Evolutionary conservation across 192 early-diverging fungal species (phyloP), one percentile per base, ranked within the genome.

Genomic region (Coemansia sp.): DNA sequence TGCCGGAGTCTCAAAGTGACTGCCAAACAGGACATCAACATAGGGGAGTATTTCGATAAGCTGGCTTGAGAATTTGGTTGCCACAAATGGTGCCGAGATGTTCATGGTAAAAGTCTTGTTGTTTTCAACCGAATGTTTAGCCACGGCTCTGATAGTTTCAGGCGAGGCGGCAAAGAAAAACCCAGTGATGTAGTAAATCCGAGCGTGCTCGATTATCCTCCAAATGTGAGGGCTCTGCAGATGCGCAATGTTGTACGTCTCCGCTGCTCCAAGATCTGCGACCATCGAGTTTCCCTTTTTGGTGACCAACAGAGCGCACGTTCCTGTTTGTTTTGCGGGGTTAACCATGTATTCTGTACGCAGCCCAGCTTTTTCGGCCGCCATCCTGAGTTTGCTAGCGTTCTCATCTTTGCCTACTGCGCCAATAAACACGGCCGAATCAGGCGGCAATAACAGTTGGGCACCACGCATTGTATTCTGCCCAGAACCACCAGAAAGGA

Each of bases 301-400:
- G 66, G 94, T 96, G 74, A 99, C 90, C 66, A 97, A 78, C 55
- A 93, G 92, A 66, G 93, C 97, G 73, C 97, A 99, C 51, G 89
- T 89, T 55, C 97, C 97, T 17, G 97, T 99, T 56, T 92, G 91
- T 52, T 74, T 79, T 27, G 84, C 83, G 45, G 66, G 49, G 74
- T 88, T 84, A 34, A 83, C 79, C 81, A 90, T 84, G 83, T 99
- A 99, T 79, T 93, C 85, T 71, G 91, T 92, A 58, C 85, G 77
- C 53, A 99, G 81, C 56, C 92, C 93, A 52, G 96, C 94, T 55
- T 83, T 83, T 4, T 69, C 74, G 21, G 97, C 95, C 42, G 89
- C 92, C 5, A 60, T 73, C 55, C 87, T 81, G 58, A 99, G 84
- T 56, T 81, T 74, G 12, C 84, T 73, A 19, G 86, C 88, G 66